Conservation (phyloP, 129 eudicot genomes). For the Oenanthe sinensis region DNA sequence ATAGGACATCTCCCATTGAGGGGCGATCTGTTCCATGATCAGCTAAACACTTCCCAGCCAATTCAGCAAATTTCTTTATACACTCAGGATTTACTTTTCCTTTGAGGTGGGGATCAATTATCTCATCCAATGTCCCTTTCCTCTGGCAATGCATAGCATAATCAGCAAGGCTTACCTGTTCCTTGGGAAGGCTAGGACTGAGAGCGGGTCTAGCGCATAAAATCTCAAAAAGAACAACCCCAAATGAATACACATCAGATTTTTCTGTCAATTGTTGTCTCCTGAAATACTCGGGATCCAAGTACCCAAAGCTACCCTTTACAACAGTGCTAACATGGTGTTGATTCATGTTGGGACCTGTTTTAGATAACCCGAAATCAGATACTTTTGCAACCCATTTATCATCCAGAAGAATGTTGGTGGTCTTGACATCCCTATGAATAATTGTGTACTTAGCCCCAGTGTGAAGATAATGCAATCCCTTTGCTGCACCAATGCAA, state of each 20-base stretch:
- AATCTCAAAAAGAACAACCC: constrained; percentile 66
- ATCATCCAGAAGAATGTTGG: constrained; percentile 67
- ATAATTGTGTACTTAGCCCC: constrained; percentile 76
- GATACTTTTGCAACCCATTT: constrained; percentile 79
- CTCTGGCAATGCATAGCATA: constrained; percentile 44
- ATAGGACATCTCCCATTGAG: constrained; percentile 71
- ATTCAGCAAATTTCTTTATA: constrained; percentile 47
- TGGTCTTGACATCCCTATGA: constrained; percentile 71
- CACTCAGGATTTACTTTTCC: constrained; percentile 55
- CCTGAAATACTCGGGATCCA: constrained; percentile 67
- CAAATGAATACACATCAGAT: constrained; percentile 66
- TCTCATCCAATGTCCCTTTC: constrained; percentile 36
- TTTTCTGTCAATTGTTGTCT: constrained; percentile 61
- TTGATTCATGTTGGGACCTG: constrained; percentile 63
- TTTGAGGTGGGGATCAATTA: constrained; percentile 55
- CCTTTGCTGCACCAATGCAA: constrained; percentile 58
- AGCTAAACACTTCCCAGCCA: constrained; percentile 50
- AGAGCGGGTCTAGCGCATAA: constrained; percentile 76
- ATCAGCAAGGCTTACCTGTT: constrained; percentile 69
- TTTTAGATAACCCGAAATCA: constrained; percentile 68
- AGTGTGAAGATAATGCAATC: constrained; percentile 71
- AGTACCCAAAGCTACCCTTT: constrained; percentile 64
- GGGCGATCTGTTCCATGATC: constrained; percentile 68
- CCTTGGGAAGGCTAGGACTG: constrained; percentile 56
- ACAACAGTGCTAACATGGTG: constrained; percentile 72